These are phyloP conservation scores for Trifolium pratense DNA, from an alignment of 306 rosid genomes.

Conservation along the genomic window DNA sequence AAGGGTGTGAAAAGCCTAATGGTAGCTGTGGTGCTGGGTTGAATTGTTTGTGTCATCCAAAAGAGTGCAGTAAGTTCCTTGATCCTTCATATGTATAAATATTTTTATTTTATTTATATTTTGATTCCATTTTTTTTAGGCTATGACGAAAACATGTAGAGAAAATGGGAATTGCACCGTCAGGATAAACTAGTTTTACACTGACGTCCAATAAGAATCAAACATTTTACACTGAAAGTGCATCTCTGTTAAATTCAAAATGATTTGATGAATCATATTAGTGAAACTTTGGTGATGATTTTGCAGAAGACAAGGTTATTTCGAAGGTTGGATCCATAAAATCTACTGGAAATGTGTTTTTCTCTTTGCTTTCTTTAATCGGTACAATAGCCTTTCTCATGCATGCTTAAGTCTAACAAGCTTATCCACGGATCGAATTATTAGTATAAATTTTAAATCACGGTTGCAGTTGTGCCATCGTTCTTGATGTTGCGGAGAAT, in stretches of 20 bases:
- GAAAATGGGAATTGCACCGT: no score
- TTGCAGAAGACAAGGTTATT: slow-evolving; percentile 72
- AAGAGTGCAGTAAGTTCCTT: slow-evolving; percentile 72
- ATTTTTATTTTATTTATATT: slow-evolving; percentile 6
- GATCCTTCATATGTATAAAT: background rate
- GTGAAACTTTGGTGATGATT: slow-evolving; percentile 2
- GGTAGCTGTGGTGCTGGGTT: slow-evolving; percentile 75
- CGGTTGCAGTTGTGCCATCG: background rate
- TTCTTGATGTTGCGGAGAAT: background rate
- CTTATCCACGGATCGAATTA: no score
- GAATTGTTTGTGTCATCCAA: slow-evolving; percentile 75
- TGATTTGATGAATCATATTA: background rate
- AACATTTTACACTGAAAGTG: no score
- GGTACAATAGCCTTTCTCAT: slow-evolving; percentile 31
- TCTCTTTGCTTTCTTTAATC: slow-evolving; percentile 46
- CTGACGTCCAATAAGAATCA: no score
- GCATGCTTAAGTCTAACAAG: slow-evolving; percentile 27
- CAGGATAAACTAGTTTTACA: no score
- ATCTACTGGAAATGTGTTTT: slow-evolving; percentile 38
- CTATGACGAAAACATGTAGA: slow-evolving; percentile 18
- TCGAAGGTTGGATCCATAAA: slow-evolving; percentile 46
- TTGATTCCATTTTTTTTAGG: background rate
- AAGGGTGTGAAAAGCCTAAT: slow-evolving; percentile 64
- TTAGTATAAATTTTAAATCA: no score
- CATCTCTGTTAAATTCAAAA: background rate